Evolutionary conservation across 2,329 filamentous ascomycete genomes (phyloP), one percentile per base, ranked within the genome.

Genomic region (Penicillium sp.): DNA sequence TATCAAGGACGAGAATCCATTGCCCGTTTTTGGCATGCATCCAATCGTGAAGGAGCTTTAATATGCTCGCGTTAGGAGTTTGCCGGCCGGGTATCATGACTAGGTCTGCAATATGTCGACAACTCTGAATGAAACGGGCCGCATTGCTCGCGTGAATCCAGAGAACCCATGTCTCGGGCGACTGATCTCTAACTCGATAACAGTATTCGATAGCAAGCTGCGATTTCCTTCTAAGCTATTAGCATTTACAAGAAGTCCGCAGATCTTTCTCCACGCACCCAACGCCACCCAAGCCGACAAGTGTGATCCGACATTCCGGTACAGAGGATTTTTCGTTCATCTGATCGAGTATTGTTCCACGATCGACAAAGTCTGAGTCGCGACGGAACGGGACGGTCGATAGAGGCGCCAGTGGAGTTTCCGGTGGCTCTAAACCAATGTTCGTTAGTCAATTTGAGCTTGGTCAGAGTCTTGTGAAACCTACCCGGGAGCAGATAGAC

Each of bases 121-220:
- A 27, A 35, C 49, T 49, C 18, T 43, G 33, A 11, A 51, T 33
- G 26, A 40, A 55, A 9, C 53, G 53, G 29, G 65, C 58, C 0
- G 58, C 56, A 46, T 69, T 72, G 47, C 67, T 71, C 2, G 70
- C 69, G 54, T 76, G 62, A 6, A 76, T 60, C 74, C 70, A 78
- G 45, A 76, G 73, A 31, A 75, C 61, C 62, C 63, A 72, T 15
- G 63, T 70, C 15, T 68, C 31, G 0, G 68, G 64, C 20, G 58
- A 67, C 18, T 48, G 54, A 0, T 70, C 60, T 53, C 58, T 61
- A 20, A 63, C 54, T 47, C 56, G 60, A 55, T 77, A 67, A 0
- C 66, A 64, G 45, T 75, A 76, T 63, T 75, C 62, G 43, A 77
- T 76, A 7, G 73, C 71, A 47, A 44, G 12, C 6, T 44, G 42